Evolutionary conservation across 768 basidiomycete species (phyloP).

Genomic region (Pseudohyphozyma bogoriensis): DNA sequence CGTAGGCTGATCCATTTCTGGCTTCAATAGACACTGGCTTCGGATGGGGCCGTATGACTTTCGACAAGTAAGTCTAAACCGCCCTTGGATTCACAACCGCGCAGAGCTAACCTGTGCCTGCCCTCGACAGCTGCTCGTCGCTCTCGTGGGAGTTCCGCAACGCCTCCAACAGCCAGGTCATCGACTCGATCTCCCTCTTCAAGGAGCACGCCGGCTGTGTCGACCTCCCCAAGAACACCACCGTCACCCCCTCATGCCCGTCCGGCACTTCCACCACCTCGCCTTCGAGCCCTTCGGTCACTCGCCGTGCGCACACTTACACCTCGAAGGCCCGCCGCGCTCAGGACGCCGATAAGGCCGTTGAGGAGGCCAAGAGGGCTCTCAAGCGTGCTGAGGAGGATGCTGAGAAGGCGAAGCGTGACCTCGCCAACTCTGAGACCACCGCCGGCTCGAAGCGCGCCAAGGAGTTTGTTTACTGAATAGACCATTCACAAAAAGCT

Average conservation of each 20-base stretch:
- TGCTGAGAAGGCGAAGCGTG: not conserved
- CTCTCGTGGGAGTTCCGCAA: slow-evolving; percentile 11
- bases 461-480: too few relatives aligned
- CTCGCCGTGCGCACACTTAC: not conserved
- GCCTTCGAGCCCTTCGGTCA: not conserved
- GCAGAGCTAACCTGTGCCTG: too few relatives aligned
- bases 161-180: slow-evolving; percentile 12
- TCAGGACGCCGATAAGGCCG: not conserved
- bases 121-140: slow-evolving; percentile 9
- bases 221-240: too few relatives aligned
- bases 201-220: slow-evolving; percentile 9
- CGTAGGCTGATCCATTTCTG: not conserved
- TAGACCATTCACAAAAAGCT: too few relatives aligned
- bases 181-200: slow-evolving; percentile 16
- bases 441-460: too few relatives aligned
- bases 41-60: slow-evolving; percentile 14
- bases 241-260: not conserved
- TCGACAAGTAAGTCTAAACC: too few relatives aligned
- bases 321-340: not conserved
- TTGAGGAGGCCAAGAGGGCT: not conserved
- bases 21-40: not conserved
- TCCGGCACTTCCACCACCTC: not conserved
- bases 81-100: too few relatives aligned
- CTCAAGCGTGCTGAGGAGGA: not conserved
- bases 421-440: too few relatives aligned